Percentiles rank a stretch among this genome's conserved stretches.
phyloP scores from a whole-genome alignment of 805 yeast species.

The Kuraishia hungarica region DNA sequence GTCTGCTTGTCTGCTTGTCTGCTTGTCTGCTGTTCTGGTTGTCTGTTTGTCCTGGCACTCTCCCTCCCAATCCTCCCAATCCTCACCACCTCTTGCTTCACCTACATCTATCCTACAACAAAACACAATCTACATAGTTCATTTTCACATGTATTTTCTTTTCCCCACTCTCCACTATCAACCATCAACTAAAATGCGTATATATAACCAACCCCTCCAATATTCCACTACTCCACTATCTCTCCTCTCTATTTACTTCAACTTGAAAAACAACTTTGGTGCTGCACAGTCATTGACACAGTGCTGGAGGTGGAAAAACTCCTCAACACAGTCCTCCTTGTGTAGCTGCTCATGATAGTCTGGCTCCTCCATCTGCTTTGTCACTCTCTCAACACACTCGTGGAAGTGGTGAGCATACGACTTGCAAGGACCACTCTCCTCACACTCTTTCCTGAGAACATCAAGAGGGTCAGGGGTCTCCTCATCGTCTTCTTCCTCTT shows the following conservation, averaged over 20 bases:
- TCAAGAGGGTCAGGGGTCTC: conserved; percentile 62
- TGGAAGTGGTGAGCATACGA: conserved; percentile 80
- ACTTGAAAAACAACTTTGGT: conserved; percentile 79
- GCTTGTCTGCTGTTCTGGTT: no score
- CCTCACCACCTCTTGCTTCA: no score
- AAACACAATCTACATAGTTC: neutral
- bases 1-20: no score
- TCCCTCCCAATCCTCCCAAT: no score
- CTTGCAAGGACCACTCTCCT: conserved; percentile 57
- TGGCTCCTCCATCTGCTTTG: conserved; percentile 76
- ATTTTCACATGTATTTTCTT: neutral
- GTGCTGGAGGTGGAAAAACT: conserved; percentile 94
- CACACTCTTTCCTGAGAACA: conserved; percentile 58
- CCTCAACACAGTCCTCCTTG: conserved; percentile 98
- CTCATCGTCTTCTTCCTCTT: conserved; percentile 40
- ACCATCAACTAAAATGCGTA: neutral
- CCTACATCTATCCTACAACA: no score
- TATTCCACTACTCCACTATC: neutral
- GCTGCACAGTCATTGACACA: conserved; percentile 88
- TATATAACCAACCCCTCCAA: neutral
- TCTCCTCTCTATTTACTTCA: conserved; percentile 43
- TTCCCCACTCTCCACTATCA: neutral
- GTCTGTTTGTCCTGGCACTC: no score
- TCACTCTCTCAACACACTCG: conserved; percentile 93
- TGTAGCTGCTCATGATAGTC: conserved; percentile 71